Base-by-base conservation (phyloP, 2,329 filamentous ascomycete genomes). In the Microsporum ferrugineum region DNA sequence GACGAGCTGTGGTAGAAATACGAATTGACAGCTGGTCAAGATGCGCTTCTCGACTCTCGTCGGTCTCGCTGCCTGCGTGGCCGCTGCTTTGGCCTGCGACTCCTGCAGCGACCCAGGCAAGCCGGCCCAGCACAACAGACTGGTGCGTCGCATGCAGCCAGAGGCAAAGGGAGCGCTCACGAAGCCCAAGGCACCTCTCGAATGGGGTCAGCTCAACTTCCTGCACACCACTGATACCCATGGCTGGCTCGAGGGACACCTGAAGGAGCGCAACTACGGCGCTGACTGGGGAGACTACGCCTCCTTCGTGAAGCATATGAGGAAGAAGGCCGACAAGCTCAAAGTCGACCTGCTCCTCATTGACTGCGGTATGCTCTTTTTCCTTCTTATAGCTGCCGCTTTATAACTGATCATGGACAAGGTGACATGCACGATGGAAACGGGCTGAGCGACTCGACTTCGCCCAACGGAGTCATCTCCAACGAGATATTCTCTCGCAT, bases 261-360 rank as follows among this genome's bases (percentile, higher is more conserved):
- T 97, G 3, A 87, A 91, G 77, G 94, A 99, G 86, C 90, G 78
- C 69, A 81, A 55, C 51, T 55, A 55, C 51, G 91, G 89, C 4
- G 92, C 90, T 55, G 94, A 99, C 38, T 97, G 94, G 91, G 94
- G 94, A 63, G 94, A 99, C 76, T 99, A 97, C 74, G 82, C 97
- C 68, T 96, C 92, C 5, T 96, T 99, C 71, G 84, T 91, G 36
- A 80, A 87, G 41, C 90, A 92, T 71, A 84, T 99, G 80, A 87
- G 84, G 60, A 81, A 84, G 66, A 86, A 84, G 70, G 90, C 91
- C 60, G 89, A 96, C 69, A 82, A 84, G 0, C 80, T 86, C 60
- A 91, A 89, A 53, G 84, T 83, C 33, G 94, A 99, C 72, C 78
- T 99, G 17, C 78, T 99, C 14, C 78, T 99, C n/a, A 79, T 99